Conservation (phyloP, 768 basidiomycete species). For the Leccinum obscurum region DNA sequence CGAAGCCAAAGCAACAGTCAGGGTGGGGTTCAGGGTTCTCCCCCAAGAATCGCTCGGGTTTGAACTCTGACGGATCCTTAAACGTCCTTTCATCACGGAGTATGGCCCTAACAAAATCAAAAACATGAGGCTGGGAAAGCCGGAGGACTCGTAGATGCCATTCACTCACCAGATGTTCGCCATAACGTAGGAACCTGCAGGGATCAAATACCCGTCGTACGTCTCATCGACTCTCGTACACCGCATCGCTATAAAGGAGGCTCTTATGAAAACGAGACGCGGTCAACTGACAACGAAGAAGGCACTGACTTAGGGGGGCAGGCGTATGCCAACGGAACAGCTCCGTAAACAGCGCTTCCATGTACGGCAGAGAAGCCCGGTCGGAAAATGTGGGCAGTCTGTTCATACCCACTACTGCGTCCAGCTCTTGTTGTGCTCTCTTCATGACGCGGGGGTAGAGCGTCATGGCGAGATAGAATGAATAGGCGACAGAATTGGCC, state of each 20-base stretch:
- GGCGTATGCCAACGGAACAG: slow-evolving; percentile 25
- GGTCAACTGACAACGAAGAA: neutral
- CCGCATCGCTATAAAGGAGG: slow-evolving; percentile 9
- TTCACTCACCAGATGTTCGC: slow-evolving; percentile 7
- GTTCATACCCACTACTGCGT: slow-evolving; percentile 24
- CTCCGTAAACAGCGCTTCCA: slow-evolving; percentile 30
- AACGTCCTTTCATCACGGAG: too few species aligned
- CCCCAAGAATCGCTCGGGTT: too few species aligned
- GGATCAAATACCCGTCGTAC: slow-evolving; percentile 26
- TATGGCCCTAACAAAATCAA: too few species aligned
- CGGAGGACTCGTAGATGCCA: too few species aligned
- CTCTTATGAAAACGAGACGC: neutral
- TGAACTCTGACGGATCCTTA: too few species aligned
- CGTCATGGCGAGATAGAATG: slow-evolving; percentile 31
- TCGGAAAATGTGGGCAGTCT: slow-evolving; percentile 28
- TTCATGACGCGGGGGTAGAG: slow-evolving; percentile 27
- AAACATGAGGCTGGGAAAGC: too few species aligned
- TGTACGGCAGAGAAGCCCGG: slow-evolving; percentile 26
- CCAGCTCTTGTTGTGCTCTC: slow-evolving; percentile 30
- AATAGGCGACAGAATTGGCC: slow-evolving; percentile 12
- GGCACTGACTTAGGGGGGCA: slow-evolving; percentile 12
- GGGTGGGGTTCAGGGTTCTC: too few species aligned
- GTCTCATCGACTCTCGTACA: slow-evolving; percentile 12
- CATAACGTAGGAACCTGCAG: slow-evolving; percentile 15
- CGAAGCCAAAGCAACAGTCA: too few species aligned